Conservation (phyloP, 2,329 filamentous ascomycete genomes). For the Xylaria sp. region DNA sequence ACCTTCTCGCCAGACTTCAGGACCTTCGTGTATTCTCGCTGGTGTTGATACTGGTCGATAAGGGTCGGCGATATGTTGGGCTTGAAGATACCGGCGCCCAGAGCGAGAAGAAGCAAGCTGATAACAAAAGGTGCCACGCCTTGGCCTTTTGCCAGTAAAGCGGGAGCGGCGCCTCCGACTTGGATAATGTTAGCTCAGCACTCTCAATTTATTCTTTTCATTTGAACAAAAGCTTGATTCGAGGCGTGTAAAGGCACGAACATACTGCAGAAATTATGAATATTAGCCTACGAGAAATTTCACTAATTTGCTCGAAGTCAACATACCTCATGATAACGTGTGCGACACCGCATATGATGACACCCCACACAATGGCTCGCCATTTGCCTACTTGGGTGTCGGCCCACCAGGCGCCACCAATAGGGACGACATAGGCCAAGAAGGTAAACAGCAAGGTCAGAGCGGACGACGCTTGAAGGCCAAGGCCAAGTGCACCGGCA, state of each 20-base stretch:
- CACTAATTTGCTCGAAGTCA: not conserved
- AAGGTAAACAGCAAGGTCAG: not conserved
- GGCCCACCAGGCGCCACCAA: not conserved
- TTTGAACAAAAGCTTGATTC: not conserved
- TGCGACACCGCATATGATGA: not conserved
- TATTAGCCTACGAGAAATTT: not conserved
- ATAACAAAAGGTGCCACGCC: not conserved
- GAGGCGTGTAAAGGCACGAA: not conserved
- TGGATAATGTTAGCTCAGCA: not conserved
- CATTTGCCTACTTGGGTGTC: not conserved
- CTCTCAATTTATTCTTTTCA: not conserved
- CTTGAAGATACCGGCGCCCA: not conserved
- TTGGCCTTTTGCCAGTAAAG: not conserved
- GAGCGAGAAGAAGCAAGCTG: not conserved
- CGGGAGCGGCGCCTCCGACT: not conserved
- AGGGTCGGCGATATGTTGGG: not conserved
- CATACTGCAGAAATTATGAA: not conserved
- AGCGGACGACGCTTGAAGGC: not conserved
- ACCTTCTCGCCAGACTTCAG: not conserved
- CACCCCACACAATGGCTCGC: not conserved
- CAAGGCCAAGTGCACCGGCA: not conserved
- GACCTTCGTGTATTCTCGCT: not conserved
- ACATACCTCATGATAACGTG: conserved; percentile 1
- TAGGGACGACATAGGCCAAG: not conserved
- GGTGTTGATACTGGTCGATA: not conserved